Evolutionary conservation across 805 yeast genomes (phyloP), one percentile per base, ranked within the genome.

Genomic region (Zygoascus bituminiphila): DNA sequence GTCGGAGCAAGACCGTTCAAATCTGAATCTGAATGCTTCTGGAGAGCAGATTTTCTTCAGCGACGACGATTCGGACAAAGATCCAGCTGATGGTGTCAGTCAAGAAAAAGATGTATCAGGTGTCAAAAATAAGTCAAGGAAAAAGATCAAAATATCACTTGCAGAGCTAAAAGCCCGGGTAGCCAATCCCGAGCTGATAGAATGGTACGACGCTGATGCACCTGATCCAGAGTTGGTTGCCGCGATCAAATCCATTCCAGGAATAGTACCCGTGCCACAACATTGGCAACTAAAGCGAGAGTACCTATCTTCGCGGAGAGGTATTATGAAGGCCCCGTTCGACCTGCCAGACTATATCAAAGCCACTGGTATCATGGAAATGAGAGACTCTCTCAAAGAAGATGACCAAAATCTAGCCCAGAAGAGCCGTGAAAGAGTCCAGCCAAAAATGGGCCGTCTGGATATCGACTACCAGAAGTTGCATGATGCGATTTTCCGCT

Each of bases 181-280:
- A 0, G 54, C 66, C 1, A 67, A 68, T 23, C 97, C 98, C 0
- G 87, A 85, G 49, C 60, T 81, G 3, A 82, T 91, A 1, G 95
- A 88, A 54, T 84, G 95, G 94, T 78, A 70, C 57, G 98, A 93
- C 63, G 82, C 81, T 1, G 93, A 89, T 67, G 83, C 97, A 0
- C 73, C 72, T 0, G 91, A 87, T 57, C 96, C 98, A 1, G 65
- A 69, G 43, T 61, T 88, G 19, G 70, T 79, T 12, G 78, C 85
- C 0, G 68, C 73, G 20, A 63, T 91, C 44, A 91, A 89, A 60
- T 67, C 81, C 0, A 66, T 70, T 31, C 80, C 78, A 49, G 85
- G 87, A 54, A 73, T 69, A 1, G 81, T 89, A 0, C 85, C 79
- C 1, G 87, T 91, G 1, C 98, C 98, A 0, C 59, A 66, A 0